A percentile compares a stretch with the other conserved stretches of the same genome.
phyloP scores from a whole-genome alignment of 2,329 filamentous ascomycete species.

The Zymoseptoria passerinii region DNA sequence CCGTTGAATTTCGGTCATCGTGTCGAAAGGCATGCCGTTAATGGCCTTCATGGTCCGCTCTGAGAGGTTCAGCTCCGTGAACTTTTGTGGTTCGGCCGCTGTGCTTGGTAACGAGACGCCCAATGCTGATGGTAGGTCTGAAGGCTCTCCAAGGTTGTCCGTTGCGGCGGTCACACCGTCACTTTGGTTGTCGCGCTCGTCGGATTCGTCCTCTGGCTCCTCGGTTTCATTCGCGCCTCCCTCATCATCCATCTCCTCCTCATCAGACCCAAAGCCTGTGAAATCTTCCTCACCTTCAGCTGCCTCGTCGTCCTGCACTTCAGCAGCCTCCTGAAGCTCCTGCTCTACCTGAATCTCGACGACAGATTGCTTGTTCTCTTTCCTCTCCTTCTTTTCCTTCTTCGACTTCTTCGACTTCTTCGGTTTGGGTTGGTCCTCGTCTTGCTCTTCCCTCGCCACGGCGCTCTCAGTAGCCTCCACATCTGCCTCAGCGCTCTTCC shows the following conservation, averaged over 20 bases:
- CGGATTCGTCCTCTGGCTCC: constrained; percentile 27
- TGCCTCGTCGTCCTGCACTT: constrained; percentile 28
- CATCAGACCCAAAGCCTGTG: constrained; percentile 7
- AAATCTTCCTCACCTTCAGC: constrained; percentile 23
- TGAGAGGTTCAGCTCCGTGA: constrained; percentile 74
- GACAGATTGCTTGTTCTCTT: constrained; percentile 2
- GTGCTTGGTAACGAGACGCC: constrained; percentile 52
- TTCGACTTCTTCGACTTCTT: constrained; percentile 23
- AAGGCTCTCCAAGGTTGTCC: constrained; percentile 27
- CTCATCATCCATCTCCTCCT: constrained; percentile 28
- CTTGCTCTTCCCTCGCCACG: constrained; percentile 10
- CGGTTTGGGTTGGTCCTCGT: constrained; percentile 14
- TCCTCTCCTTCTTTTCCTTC: constrained; percentile 10
- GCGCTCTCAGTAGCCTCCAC: constrained; percentile 8
- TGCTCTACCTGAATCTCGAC: constrained; percentile 24
- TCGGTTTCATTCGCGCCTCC: constrained; percentile 29
- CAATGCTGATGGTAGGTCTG: constrained; percentile 48
- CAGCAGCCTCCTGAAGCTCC: constrained; percentile 20
- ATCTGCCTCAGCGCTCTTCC: constrained; percentile 18
- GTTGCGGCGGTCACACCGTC: not conserved
- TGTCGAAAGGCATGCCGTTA: constrained; percentile 83
- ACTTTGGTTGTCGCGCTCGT: constrained; percentile 14
- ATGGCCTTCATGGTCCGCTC: constrained; percentile 85
- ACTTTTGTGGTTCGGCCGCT: constrained; percentile 58
- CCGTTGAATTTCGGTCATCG: constrained; percentile 91